A percentile compares a stretch with the other conserved stretches of the same genome.
phyloP scores from a whole-genome alignment of 805 yeast species.

The Saccharomycopsis olivae region DNA sequence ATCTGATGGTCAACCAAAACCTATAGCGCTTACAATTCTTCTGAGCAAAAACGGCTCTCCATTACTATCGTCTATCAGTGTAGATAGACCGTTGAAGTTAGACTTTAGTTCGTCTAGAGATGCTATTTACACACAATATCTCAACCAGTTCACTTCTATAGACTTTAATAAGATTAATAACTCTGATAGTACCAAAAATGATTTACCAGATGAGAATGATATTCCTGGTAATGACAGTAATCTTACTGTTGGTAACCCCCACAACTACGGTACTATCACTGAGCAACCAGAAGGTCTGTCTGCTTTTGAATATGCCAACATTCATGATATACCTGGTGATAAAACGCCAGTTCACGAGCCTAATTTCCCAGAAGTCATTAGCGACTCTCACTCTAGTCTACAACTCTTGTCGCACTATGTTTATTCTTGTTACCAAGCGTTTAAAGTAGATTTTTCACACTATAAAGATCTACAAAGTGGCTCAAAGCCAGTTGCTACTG shows the following conservation, averaged over 20 bases:
- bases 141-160: conserved; percentile 16
- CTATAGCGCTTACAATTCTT: conserved; percentile 8
- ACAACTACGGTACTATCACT: background rate
- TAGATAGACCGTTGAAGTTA: too few relatives aligned
- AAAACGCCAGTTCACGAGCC: background rate
- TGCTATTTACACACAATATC: conserved; percentile 8
- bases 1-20: conserved; percentile 3
- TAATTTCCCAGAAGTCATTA: background rate
- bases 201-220: too few relatives aligned
- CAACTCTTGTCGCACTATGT: conserved; percentile 10
- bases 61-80: conserved; percentile 9
- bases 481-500: background rate
- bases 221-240: too few relatives aligned
- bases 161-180: too few relatives aligned
- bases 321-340: too few relatives aligned
- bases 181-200: too few relatives aligned
- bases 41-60: conserved; percentile 15
- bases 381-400: conserved; percentile 5
- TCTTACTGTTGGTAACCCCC: too few relatives aligned
- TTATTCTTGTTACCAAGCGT: conserved; percentile 9
- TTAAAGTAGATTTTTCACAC: conserved; percentile 6
- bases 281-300: background rate
- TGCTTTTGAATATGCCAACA: background rate
- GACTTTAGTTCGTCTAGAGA: background rate
- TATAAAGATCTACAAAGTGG: background rate